Evolutionary conservation across 2,329 filamentous ascomycete species (phyloP), one percentile per base, ranked within the genome.

Genomic region (Chaetomiaceae sp.): DNA sequence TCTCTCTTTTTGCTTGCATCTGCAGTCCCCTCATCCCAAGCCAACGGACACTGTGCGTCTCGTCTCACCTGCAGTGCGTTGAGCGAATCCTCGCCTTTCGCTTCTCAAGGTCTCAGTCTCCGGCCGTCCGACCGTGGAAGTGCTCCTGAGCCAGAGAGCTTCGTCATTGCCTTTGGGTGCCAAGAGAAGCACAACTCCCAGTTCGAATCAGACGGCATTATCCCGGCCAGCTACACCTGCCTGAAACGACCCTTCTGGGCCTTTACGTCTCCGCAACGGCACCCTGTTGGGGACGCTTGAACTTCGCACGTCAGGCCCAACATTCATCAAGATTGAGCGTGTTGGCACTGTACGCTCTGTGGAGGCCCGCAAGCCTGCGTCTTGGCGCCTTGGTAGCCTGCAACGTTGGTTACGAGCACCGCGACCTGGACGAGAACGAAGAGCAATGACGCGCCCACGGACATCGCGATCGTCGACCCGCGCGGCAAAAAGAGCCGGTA

Each of bases 401-500:
- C 38, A 33, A 32, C 19, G 6, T 9, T 24, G 5, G 22, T 9
- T 24, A 5, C 9, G 22, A 24, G 22, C 22, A 24, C 22, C 22
- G 22, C 22, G 22, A 24, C 22, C 22, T 24, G 22, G 19, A 20
- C 38, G 38, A 36, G 22, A 1, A 20, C 20, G 19, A 19, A n/a
- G 14, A 18, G 14, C 14, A 4, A 24, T 38, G 29, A 22, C 39
- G 35, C 20, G 15, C 35, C 30, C 17, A n/a, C 14, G 22, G 20
- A 34, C 30, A 29, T 14, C 32, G 37, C 6, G 38, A 27, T 38
- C 33, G 33, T 6, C 33, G 27, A 39, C 33, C 38, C 37, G 35
- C 40, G 37, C 36, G 40, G 36, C 36, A 46, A 46, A n/a, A 30
- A 22, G 18, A 39, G 36, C 35, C 27, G n/a, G n/a, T n/a, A n/a